Evolutionary conservation across 805 yeast species (phyloP), one percentile per base, ranked within the genome.

Genomic region (Metschnikowia colocasiae): DNA sequence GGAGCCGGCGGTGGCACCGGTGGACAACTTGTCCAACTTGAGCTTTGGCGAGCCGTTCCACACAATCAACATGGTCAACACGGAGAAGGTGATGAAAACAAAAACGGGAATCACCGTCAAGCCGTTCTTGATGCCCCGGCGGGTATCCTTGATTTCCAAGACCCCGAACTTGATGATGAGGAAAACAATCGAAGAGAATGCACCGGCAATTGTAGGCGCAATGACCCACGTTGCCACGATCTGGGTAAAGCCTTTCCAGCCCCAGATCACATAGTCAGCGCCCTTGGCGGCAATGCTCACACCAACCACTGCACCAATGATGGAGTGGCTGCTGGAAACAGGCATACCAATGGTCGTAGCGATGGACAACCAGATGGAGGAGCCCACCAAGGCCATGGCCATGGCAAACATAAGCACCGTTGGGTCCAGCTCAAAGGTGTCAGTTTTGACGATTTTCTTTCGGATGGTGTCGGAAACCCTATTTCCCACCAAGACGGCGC

Each of bases 41-140:
- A 85, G 74, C 53, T 76, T 75, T 57, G 91, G 89, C 46, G 91
- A 83, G 57, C 90, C 91, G 63, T 85, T 84, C 87, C 87, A 83
- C 32, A 82, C 87, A 60, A 85, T 81, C 64, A 84, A 75, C 86
- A 86, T 83, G 49, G 90, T 82, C 57, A 85, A 73, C 42, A 84
- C 75, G 34, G 82, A 62, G 48, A 82, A 80, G 20, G 87, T 77
- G 32, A 71, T 59, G 54, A 78, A 83, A 18, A 85, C 84, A 61
- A 83, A 74, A 20, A 75, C 44, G 9, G 90, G 91, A 53, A 81
- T 80, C 37, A 81, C 60, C 7, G 72, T 33, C 53, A 86, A 69
- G 3, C 83, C 89, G 53, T 78, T 73, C 63, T 76, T 75, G 44
- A 82, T 58, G 26, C 78, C 72, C 15, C 58, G 59, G 30, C 57